Percentiles rank a stretch among this genome's conserved stretches.
Evolutionary conservation across 768 basidiomycete species (phyloP).

Genomic region (Amylocystis lapponica): DNA sequence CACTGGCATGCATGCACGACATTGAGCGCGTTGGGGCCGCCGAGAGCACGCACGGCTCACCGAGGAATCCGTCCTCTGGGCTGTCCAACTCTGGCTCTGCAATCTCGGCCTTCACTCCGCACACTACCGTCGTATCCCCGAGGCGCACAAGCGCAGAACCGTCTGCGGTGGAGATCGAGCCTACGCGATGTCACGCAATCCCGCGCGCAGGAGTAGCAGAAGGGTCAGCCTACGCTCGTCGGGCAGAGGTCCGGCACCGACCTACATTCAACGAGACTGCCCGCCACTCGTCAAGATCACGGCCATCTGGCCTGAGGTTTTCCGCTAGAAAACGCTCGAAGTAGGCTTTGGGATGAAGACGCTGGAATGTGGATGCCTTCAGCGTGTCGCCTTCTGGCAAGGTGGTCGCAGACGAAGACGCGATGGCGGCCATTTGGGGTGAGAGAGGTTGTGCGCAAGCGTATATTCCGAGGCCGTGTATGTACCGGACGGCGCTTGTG

Average conservation of each 20-base stretch:
- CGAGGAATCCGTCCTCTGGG: conserved; percentile 76
- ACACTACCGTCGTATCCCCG: conserved; percentile 92
- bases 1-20: conserved; percentile 39
- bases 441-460: too few species aligned
- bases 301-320: conserved; percentile 76
- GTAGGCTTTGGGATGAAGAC: conserved; percentile 85
- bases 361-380: conserved; percentile 58
- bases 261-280: conserved; percentile 76
- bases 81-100: conserved; percentile 81
- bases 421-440: conserved; percentile 4
- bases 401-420: conserved; percentile 5
- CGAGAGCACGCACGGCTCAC: conserved; percentile 35
- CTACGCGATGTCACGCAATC: conserved; percentile 33
- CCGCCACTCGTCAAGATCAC: conserved; percentile 64
- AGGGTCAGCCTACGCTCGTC: too few species aligned
- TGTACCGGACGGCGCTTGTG: too few species aligned
- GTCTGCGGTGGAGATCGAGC: conserved; percentile 90
- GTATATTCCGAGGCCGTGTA: too few species aligned
- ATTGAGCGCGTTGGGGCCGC: neutral
- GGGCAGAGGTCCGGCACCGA: conserved; percentile 31
- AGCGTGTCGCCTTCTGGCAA: conserved; percentile 16
- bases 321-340: conserved; percentile 82
- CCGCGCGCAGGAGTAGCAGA: neutral
- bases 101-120: conserved; percentile 94
- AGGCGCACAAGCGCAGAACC: conserved; percentile 89